These are phyloP conservation scores for Inga leiocalycina DNA, from an alignment of 306 rosid genomes.

Conservation along the genomic window DNA sequence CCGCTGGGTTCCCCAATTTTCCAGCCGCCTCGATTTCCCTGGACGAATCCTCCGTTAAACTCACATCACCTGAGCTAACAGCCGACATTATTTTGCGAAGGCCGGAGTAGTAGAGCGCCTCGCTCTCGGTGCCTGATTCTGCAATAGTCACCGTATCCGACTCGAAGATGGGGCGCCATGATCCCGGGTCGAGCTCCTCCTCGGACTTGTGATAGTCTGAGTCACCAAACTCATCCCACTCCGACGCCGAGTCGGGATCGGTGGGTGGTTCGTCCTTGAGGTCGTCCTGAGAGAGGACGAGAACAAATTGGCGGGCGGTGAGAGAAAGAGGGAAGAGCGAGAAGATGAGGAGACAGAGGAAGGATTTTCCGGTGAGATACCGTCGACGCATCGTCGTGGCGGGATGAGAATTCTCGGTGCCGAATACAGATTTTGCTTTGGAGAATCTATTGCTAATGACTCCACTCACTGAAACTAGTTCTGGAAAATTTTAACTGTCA, in stretches of 20 bases:
- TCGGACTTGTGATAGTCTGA: constrained; percentile 67
- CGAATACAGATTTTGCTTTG: neutral
- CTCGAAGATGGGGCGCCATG: constrained; percentile 94
- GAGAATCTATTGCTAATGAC: neutral
- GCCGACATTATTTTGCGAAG: constrained; percentile 56
- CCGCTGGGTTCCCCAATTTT: constrained; percentile 55
- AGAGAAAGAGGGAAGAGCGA: constrained; percentile 47
- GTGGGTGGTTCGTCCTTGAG: constrained; percentile 52
- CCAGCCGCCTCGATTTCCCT: constrained; percentile 64
- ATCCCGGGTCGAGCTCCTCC: constrained; percentile 85
- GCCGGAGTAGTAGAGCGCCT: constrained; percentile 57
- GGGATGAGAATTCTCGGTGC: neutral
- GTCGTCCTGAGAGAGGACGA: constrained; percentile 81
- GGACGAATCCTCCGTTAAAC: constrained; percentile 58
- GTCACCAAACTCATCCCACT: constrained; percentile 94
- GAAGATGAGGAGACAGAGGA: constrained; percentile 48
- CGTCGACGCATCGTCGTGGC: constrained; percentile 36
- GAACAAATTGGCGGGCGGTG: constrained; percentile 66
- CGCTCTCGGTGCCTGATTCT: constrained; percentile 32
- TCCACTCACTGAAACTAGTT: neutral
- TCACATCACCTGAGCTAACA: constrained; percentile 56
- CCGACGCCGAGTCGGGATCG: constrained; percentile 56
- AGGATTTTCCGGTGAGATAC: constrained; percentile 29
- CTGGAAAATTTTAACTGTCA: neutral
- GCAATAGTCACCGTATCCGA: constrained; percentile 44